Evolutionary conservation across 2,329 filamentous ascomycete species (phyloP), one percentile per base, ranked within the genome.

Genomic region (Delphinella strobiligena): DNA sequence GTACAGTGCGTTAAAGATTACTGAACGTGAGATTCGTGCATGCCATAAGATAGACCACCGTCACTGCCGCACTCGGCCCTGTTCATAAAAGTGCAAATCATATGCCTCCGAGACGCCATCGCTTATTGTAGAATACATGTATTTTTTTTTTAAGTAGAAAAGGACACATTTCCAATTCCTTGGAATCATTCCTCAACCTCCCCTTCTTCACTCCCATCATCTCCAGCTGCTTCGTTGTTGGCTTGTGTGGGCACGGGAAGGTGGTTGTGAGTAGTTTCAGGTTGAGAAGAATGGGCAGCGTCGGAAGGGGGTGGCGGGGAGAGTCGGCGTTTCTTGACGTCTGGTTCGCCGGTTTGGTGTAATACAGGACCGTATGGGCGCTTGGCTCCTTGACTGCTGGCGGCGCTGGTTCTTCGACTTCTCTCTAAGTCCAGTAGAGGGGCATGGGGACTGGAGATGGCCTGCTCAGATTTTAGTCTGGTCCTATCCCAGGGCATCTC

Each of bases 181-280:
- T n/a, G n/a, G n/a, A n/a, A n/a, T n/a, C n/a, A 67, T 41, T 64
- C 64, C 51, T 66, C 63, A 40, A 68, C 49, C 45, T 68, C 64
- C 24, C 65, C 65, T 49, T 68, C 65, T 48, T 68, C 65, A 39
- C 63, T 67, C 8, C 51, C 58, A 31, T 57, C 53, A 22, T 47
- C 54, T 8, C 51, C 51, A 19, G 39, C 40, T 30, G 32, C 17
- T 29, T 35, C 46, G 8, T 29, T 31, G 45, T 11, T 19, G 14
- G 19, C 7, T 44, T 29, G 24, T 40, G 22, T 7, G 7, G 22
- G 22, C 12, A n/a, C n/a, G n/a, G n/a, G n/a, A n/a, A n/a, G n/a
- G n/a, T n/a, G n/a, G n/a, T n/a, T 42, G 24, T 37, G 36, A 30
- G 30, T 38, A 30, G 41, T 10, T 12, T 22, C 33, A 22, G 34